Percentiles rank a stretch among this genome's conserved stretches.
These are phyloP conservation scores for Fistulinella cinereoalba DNA, from an alignment of 1,284 basidiomycete genomes.

Conservation along the genomic window DNA sequence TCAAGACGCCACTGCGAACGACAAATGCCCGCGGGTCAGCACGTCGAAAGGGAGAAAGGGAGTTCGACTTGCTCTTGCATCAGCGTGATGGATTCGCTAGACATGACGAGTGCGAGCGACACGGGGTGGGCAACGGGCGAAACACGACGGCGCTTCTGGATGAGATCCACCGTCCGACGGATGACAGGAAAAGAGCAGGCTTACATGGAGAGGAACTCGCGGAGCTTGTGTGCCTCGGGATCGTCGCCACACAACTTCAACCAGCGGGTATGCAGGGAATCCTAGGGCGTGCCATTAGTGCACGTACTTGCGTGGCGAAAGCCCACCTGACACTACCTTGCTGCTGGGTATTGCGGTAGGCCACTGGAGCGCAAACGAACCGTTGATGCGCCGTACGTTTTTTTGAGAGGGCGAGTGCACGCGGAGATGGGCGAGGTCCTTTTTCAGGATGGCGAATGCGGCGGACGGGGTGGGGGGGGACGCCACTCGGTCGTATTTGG, in stretches of 20 bases:
- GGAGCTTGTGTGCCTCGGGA: conserved; percentile 23
- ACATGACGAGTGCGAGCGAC: too few relatives aligned
- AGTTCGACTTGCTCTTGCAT: conserved; percentile 22
- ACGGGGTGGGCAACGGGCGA: too few relatives aligned
- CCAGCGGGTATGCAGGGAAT: conserved; percentile 25
- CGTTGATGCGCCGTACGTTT: conserved; percentile 19
- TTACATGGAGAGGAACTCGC: conserved; percentile 27
- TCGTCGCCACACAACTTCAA: conserved; percentile 25
- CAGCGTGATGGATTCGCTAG: conserved; percentile 26
- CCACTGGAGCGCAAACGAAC: conserved; percentile 26
- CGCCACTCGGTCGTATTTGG: conserved; percentile 13
- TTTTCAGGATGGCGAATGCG: conserved; percentile 29
- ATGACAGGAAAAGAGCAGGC: not conserved
- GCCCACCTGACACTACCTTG: not conserved
- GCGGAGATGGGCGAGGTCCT: conserved; percentile 24
- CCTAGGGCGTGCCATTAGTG: conserved; percentile 5
- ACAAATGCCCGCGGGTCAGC: conserved; percentile 9
- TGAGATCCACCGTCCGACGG: conserved; percentile 7
- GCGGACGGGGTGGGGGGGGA: conserved; percentile 14
- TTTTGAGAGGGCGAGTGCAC: conserved; percentile 28
- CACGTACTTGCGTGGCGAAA: not conserved
- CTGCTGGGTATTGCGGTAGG: conserved; percentile 11
- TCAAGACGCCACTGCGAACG: conserved; percentile 10
- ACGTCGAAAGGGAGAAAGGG: not conserved
- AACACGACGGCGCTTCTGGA: not conserved